Base-by-base conservation (phyloP, 2,329 filamentous ascomycete genomes). In the Fusarium incarnatum region DNA sequence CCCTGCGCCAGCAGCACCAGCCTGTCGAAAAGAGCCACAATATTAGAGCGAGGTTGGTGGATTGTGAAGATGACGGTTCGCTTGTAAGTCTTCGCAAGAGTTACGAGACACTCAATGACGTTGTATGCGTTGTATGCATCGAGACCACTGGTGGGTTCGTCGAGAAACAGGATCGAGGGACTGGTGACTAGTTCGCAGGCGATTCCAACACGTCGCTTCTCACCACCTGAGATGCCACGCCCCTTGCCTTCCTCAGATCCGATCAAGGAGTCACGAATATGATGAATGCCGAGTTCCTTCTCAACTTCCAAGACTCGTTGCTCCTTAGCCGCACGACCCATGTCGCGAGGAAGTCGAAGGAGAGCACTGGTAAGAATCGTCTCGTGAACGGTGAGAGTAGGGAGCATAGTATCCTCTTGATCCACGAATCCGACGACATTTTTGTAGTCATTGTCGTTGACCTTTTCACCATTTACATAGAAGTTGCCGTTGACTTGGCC, bases 81-180 rank as follows among this genome's bases (percentile, higher is more conserved):
- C 82, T 98, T 97, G 83, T 98, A 99, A 44, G 90, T 96, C 83
- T 97, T 98, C 54, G 97, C 96, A 46, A 99, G 83, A 2, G 92
- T 97, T 41, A 98, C 95, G 12, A 99, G 87, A 75, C 94, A 98
- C 79, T 99, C 96, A 27, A 99, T 90, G 41, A 99, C 96, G 70
- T 99, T 99, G 85, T 96, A 99, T 8, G 97, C 97, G 77, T 99
- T 99, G 84, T 91, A 99, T 2, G 96, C 94, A 79, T 99, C 96
- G 23, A 98, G 86, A 56, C 96, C 96, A 77, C 95, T 98, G 1
- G 96, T 99, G 2, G 96, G 96, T 77, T 99, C 96, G 77, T 99
- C 96, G 58, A 99, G 86, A 83, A 99, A 98, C 22, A 99, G 87
- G 69, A 99, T 98, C 64, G 94, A 98, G 6, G 96, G 96, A 75